Evolutionary conservation across 768 basidiomycete genomes (phyloP), one percentile per base, ranked within the genome.

Genomic region (Chiua virens): DNA sequence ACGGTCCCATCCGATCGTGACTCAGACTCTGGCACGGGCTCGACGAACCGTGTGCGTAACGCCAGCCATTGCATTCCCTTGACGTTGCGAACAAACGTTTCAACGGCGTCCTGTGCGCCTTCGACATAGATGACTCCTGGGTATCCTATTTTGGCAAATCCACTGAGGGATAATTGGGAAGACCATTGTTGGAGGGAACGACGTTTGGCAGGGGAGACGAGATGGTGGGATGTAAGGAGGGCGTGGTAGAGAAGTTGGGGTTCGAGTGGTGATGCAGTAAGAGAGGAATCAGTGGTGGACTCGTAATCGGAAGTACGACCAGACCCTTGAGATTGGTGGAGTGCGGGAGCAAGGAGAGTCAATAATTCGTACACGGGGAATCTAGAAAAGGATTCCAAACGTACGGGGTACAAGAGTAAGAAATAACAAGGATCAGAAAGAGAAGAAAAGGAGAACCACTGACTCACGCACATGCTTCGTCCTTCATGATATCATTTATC

Each of bases 51-150:
- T 6, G 86, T 68, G 48, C 78, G 74, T 54, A 89, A 66, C 10
- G 87, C 87, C 1, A 89, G 71, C 89, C 88, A 90, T 59, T 89
- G 85, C 87, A 89, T 87, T 18, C 73, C 76, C 61, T 85, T 87
- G 48, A 89, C 78, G 45, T 83, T 85, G 18, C 63, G 69, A 1
- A 86, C 79, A 56, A 88, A 88, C 56, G 84, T 81, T 58, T 83
- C 77, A 13, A 89, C 71, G 42, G 78, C 69, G 8, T 73, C 67
- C 38, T 72, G 71, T 18, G 58, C 57, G 8, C 87, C 87, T 62
- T 82, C 74, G n/a, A 77, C 83, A 49, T 88, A 91, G 39, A 91
- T 86, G 40, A 88, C 73, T 5, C 87, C 87, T 13, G 88, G 88
- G 64, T 89, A 79, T 0, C 87, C 87, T 9, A 85, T 75, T 67